Evolutionary conservation across 345 rosid species (phyloP).

Genomic region (Syzygium oleosum): DNA sequence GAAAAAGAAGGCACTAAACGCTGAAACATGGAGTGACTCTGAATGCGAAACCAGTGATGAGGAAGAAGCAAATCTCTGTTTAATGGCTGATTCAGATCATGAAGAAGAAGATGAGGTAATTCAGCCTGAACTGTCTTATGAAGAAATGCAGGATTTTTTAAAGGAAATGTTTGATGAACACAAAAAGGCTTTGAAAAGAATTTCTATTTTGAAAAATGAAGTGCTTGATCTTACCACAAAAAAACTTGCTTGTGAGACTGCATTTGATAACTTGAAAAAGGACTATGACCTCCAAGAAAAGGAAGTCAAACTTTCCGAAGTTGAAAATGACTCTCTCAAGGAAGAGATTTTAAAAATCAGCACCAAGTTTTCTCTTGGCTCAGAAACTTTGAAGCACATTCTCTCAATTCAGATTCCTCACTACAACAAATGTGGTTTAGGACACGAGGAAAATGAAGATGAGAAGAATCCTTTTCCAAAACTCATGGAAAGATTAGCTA

Average conservation of each 20-base stretch:
- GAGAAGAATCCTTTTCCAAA: background rate
- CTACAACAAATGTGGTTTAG: background rate
- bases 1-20: no score
- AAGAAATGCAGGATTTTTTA: no score
- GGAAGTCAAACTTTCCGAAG: background rate
- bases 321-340: background rate
- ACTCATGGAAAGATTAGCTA: background rate
- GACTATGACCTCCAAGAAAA: background rate
- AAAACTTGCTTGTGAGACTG: background rate
- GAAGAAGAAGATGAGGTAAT: no score
- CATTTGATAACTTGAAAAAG: background rate
- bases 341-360: background rate
- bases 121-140: no score
- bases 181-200: no score
- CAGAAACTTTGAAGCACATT: background rate
- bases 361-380: no score
- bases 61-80: no score
- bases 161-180: no score
- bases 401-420: background rate
- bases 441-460: background rate
- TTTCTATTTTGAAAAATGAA: no score
- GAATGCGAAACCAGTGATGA: no score
- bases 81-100: no score
- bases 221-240: background rate
- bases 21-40: no score